Evolutionary conservation across 176 grass and related monocot genomes (phyloP), one percentile per base, ranked within the genome.

Genomic region (Oryza glumipatula): DNA sequence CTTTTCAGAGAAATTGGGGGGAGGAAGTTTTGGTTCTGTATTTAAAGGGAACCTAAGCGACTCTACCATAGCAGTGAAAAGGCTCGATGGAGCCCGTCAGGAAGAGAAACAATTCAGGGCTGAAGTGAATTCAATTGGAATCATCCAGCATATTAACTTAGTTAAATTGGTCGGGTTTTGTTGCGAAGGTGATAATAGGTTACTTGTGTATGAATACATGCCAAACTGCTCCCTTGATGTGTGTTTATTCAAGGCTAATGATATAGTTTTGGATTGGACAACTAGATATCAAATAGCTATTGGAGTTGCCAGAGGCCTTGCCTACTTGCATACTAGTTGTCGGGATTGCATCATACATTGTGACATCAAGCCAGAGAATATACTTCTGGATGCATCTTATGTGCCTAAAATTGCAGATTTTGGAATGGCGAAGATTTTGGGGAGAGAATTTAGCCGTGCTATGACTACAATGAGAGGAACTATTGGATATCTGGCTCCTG

Each of bases 141-240:
- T 68, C 26, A 84, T 84, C 54, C 91, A 87, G 19, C 91, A 89
- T 61, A 78, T 87, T 7, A 89, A 87, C 51, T 80, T 92, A 51
- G 85, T 89, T 36, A 88, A 43, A 6, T 38, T 92, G 13, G 46
- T 89, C 48, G 91, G 84, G 28, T 92, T 95, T 14, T 95, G 93
- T 26, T 90, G 87, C 28, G 76, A 85, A 32, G 65, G 73, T 1
- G 54, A 13, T 3, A 87, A 12, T 22, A 92, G 70, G 26, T 39
- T 95, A 43, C 94, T 95, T 65, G 88, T 91, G 6, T 95, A 95
- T 52, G 94, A 95, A 82, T 76, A 87, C 72, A 89, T 95, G 86
- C 23, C 83, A 23, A 84, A 86, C 41, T 51, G 43, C 24, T 95
- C 93, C 16, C 81, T 95, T 67, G 85, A 95, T 70, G 19, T 35